Percentiles rank a stretch among this genome's conserved stretches.
Evolutionary conservation across 805 yeast species (phyloP).

Genomic region (Starmerella khaoyaiensis): DNA sequence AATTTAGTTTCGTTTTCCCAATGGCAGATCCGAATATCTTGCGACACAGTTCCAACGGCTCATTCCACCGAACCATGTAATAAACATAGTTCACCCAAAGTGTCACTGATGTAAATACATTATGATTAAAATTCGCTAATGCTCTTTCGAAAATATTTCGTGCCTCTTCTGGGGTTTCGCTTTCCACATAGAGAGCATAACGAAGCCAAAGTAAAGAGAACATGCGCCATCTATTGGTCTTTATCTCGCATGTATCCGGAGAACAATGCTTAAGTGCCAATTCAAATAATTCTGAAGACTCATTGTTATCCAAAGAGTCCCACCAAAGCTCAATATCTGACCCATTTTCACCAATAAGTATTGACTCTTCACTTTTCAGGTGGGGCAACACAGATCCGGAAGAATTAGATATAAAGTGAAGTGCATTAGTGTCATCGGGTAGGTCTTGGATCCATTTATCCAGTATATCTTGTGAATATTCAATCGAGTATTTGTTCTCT

Average conservation of each 20-base stretch:
- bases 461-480: not conserved
- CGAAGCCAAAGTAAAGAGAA: conserved; percentile 62
- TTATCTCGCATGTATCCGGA: conserved; percentile 25
- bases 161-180: conserved; percentile 29
- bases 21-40: conserved; percentile 58
- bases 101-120: conserved; percentile 51
- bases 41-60: conserved; percentile 41
- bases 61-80: conserved; percentile 53
- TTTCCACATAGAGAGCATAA: conserved; percentile 51
- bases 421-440: conserved; percentile 1
- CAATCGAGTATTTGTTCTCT: not conserved
- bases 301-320: conserved; percentile 37
- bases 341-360: not conserved
- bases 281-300: conserved; percentile 31
- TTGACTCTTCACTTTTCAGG: not conserved
- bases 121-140: conserved; percentile 42
- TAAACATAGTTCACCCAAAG: conserved; percentile 61
- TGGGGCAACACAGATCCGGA: too few relatives aligned
- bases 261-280: conserved; percentile 34
- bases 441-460: conserved; percentile 1
- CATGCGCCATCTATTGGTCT: conserved; percentile 47
- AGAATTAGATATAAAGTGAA: too few relatives aligned
- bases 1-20: conserved; percentile 41
- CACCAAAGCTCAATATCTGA: conserved; percentile 64
- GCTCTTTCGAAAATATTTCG: conserved; percentile 41